phyloP scores from a whole-genome alignment of 495 filamentous ascomycete genomes.

The Entonaema liquescens region DNA sequence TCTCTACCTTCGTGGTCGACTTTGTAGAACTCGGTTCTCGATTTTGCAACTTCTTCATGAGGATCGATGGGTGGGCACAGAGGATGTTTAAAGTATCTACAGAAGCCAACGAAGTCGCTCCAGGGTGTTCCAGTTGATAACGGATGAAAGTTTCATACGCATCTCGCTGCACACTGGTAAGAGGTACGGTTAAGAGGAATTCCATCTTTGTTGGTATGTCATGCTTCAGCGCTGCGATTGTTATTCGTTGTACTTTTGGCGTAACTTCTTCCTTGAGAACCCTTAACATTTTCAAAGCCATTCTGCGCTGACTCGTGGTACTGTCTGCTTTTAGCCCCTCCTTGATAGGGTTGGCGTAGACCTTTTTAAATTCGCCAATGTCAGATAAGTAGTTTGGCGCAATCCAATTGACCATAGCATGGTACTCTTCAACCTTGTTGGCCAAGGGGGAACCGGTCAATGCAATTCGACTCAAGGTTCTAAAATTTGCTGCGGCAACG shows the following conservation, averaged over 20 bases:
- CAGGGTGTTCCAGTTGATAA: constrained; percentile 23
- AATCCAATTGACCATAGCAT: constrained; percentile 88
- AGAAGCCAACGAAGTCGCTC: constrained; percentile 61
- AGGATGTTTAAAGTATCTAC: constrained; percentile 65
- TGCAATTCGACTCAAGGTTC: constrained; percentile 78
- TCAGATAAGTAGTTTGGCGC: constrained; percentile 79
- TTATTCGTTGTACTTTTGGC: constrained; percentile 81
- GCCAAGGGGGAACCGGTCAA: constrained; percentile 87
- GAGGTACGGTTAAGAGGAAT: constrained; percentile 77
- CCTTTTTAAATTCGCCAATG: constrained; percentile 67
- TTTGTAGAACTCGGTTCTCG: constrained; percentile 39
- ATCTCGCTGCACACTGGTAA: constrained; percentile 70
- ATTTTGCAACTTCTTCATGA: constrained; percentile 62
- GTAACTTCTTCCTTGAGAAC: constrained; percentile 75
- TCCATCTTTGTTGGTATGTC: constrained; percentile 79
- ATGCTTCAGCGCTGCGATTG: constrained; percentile 69
- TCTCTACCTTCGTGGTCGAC: constrained; percentile 26
- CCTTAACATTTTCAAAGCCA: constrained; percentile 69
- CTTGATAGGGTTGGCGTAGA: constrained; percentile 77
- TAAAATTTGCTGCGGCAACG: constrained; percentile 63
- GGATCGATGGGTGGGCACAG: constrained; percentile 78
- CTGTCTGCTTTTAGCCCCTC: constrained; percentile 75
- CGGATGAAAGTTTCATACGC: constrained; percentile 71
- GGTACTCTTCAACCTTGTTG: constrained; percentile 85
- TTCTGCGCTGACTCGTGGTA: constrained; percentile 58